These are phyloP conservation scores for Trichosporon sp. DNA, from an alignment of 1,284 basidiomycete genomes.

Conservation along the genomic window DNA sequence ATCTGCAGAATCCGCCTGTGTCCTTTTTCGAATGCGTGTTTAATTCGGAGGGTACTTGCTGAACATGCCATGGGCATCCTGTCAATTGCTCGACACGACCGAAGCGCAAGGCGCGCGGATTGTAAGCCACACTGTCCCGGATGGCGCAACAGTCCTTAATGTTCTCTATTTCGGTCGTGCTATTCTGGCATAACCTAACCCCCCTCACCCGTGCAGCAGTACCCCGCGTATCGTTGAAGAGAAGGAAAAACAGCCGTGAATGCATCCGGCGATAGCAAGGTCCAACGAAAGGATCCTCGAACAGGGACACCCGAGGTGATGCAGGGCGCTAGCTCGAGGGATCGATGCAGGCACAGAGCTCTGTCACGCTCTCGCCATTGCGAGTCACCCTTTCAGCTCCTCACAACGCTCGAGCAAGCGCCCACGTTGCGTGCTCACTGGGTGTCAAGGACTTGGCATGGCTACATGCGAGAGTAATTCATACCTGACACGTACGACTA, in stretches of 20 bases:
- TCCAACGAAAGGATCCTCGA: background rate
- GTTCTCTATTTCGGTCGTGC: background rate
- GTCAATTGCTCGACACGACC: background rate
- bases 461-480: background rate
- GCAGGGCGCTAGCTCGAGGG: background rate
- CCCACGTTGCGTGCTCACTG: background rate
- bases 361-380: constrained; percentile 5
- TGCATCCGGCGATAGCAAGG: constrained; percentile 5
- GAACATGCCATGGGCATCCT: too few relatives aligned
- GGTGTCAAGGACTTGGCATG: background rate
- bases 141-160: background rate
- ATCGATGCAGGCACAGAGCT: background rate
- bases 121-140: constrained; percentile 13
- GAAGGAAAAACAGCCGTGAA: background rate
- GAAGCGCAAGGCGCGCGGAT: background rate
- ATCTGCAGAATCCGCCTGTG: constrained; percentile 13
- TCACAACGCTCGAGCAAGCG: background rate
- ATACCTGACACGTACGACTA: background rate
- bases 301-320: background rate
- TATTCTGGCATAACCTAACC: background rate
- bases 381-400: background rate
- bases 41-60: background rate
- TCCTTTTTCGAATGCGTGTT: constrained; percentile 3
- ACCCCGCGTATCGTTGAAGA: background rate
- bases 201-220: too few relatives aligned